Percentiles rank a stretch among this genome's conserved stretches.
Evolutionary conservation across 2,329 filamentous ascomycete species (phyloP).

Genomic region (Ceratocystis colombiana): DNA sequence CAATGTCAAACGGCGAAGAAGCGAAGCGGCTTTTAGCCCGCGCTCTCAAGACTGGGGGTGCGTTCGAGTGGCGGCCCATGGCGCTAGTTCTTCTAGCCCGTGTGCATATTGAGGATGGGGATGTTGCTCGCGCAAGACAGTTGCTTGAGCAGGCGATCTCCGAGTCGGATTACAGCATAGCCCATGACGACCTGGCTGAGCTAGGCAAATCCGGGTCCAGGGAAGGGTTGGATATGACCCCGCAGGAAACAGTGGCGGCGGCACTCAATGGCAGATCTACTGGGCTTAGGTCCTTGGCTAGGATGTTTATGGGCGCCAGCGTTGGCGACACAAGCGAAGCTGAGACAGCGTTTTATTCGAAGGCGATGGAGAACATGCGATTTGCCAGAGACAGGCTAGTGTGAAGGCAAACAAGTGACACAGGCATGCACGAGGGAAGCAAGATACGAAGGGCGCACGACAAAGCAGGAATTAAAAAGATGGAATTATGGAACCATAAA

Average conservation of each 20-base stretch:
- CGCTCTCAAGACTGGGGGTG: conserved; percentile 8
- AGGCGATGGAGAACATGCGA: conserved; percentile 6
- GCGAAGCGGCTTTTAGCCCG: conserved; percentile 20
- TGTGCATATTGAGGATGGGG: background rate
- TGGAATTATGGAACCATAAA: background rate
- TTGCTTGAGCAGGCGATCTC: conserved; percentile 2
- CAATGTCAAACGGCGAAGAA: background rate
- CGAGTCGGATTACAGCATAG: conserved; percentile 16
- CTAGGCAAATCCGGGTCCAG: background rate
- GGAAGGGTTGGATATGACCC: background rate
- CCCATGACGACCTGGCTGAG: conserved; percentile 9
- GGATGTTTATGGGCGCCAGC: conserved; percentile 1
- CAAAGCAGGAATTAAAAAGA: background rate
- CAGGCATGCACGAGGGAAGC: background rate
- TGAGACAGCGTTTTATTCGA: background rate
- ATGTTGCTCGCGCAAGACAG: background rate
- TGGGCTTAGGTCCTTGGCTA: conserved; percentile 6
- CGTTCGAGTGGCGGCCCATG: conserved; percentile 26
- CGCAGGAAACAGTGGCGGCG: background rate
- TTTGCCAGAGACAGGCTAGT: conserved; percentile 3
- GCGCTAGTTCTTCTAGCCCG: conserved; percentile 8
- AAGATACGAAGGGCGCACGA: background rate
- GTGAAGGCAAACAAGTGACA: background rate
- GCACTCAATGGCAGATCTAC: background rate
- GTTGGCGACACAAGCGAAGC: background rate